These are phyloP conservation scores for Neocucurbitaria cava DNA, from an alignment of 2,329 filamentous ascomycete species.

Conservation along the genomic window DNA sequence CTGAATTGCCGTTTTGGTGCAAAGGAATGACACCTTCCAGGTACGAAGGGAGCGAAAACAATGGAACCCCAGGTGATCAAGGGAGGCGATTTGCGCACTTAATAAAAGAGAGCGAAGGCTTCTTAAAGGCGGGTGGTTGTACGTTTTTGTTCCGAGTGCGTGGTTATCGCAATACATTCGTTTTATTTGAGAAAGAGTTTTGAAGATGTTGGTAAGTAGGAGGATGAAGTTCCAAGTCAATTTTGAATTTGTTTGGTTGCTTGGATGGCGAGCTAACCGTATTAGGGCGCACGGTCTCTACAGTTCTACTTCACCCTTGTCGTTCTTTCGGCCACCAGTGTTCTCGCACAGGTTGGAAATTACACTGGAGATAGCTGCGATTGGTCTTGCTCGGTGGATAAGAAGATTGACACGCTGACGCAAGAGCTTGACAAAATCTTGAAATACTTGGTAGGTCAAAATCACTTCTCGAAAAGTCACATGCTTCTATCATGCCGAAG, in stretches of 20 bases:
- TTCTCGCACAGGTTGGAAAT: background rate
- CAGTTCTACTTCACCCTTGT: slow-evolving; percentile 12
- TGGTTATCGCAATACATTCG: slow-evolving; percentile 1
- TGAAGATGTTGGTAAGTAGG: slow-evolving; percentile 14
- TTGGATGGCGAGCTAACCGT: background rate
- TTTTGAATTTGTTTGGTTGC: background rate
- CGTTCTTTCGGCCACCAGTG: slow-evolving; percentile 7
- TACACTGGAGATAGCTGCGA: background rate
- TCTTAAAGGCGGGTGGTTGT: background rate
- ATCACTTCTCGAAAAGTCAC: background rate
- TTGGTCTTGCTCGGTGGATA: background rate
- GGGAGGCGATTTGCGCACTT: slow-evolving; percentile 9
- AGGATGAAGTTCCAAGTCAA: background rate
- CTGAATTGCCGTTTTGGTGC: slow-evolving; percentile 6
- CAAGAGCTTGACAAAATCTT: background rate
- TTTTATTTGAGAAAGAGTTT: slow-evolving; percentile 1
- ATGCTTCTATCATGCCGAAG: too few relatives aligned
- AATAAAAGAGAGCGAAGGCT: slow-evolving; percentile 1
- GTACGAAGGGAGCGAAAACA: slow-evolving; percentile 15
- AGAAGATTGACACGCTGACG: background rate
- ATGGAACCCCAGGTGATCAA: slow-evolving; percentile 3
- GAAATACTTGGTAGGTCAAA: background rate
- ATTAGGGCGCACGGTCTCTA: slow-evolving; percentile 19
- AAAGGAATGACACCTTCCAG: slow-evolving; percentile 16
- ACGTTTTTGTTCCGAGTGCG: slow-evolving; percentile 1